Percentiles rank a stretch among this genome's conserved stretches.
Conservation (phyloP, 495 filamentous ascomycete species). For the Usnea hakonensis region DNA sequence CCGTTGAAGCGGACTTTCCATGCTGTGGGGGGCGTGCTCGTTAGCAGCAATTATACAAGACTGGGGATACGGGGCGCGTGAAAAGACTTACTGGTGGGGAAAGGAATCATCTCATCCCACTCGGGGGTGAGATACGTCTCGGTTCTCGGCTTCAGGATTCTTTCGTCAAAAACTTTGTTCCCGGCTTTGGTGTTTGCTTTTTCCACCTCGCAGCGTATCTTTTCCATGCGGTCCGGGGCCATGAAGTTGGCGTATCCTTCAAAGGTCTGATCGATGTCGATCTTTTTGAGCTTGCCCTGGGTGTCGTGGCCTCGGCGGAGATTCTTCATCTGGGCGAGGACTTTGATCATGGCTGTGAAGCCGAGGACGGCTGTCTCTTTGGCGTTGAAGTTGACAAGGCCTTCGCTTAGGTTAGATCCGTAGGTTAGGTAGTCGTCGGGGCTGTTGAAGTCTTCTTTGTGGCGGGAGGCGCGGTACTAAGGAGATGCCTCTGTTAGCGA, state of each 20-base stretch:
- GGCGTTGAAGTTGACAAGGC: constrained; percentile 31
- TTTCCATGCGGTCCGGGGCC: constrained; percentile 10
- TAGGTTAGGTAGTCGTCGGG: constrained; percentile 10
- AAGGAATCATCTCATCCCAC: constrained; percentile 17
- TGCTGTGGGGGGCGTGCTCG: not conserved
- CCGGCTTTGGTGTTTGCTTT: not conserved
- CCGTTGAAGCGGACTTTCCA: constrained; percentile 17
- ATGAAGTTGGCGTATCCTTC: constrained; percentile 37
- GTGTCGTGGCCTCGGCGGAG: constrained; percentile 46
- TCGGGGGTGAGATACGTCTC: constrained; percentile 7
- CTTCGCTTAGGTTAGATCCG: constrained; percentile 7
- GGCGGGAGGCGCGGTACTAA: not conserved
- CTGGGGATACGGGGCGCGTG: not conserved
- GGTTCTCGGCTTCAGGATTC: not conserved
- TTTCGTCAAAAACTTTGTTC: not conserved
- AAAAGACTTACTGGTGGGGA: constrained; percentile 6
- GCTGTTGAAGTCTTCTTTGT: not conserved
- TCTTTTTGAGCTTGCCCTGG: constrained; percentile 52
- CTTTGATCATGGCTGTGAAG: constrained; percentile 41
- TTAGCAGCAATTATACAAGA: not conserved
- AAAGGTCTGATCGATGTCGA: constrained; percentile 37
- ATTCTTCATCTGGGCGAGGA: constrained; percentile 30
- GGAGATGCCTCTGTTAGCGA: not conserved
- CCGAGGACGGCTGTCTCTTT: constrained; percentile 41
- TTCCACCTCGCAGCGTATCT: constrained; percentile 1